Conservation (phyloP, 805 yeast genomes). For the Osmozyma mogii region DNA sequence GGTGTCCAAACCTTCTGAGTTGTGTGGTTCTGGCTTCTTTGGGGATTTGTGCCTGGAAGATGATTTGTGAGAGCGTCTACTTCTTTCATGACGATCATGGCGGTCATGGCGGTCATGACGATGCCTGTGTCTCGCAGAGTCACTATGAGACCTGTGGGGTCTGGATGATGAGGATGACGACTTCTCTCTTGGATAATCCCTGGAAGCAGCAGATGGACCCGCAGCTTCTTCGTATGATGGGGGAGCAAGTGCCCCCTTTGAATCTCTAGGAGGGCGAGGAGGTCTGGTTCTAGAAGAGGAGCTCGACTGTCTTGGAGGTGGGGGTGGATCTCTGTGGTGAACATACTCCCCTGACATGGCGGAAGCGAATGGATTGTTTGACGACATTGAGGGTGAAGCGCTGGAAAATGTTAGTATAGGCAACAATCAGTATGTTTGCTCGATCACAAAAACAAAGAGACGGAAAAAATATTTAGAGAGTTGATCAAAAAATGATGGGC, state of each 20-base stretch:
- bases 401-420: too few relatives aligned
- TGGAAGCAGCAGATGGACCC: constrained; percentile 33
- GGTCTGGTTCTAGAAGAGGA: constrained; percentile 9
- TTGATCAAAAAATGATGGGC: too few relatives aligned
- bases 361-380: constrained; percentile 49
- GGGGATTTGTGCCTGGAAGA: constrained; percentile 23
- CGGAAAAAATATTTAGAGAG: too few relatives aligned
- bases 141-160: constrained; percentile 15
- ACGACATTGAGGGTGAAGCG: too few relatives aligned
- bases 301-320: constrained; percentile 15
- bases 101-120: constrained; percentile 7
- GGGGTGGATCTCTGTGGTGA: constrained; percentile 32
- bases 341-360: constrained; percentile 31
- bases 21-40: constrained; percentile 36
- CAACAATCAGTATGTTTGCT: too few relatives aligned
- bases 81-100: constrained; percentile 8
- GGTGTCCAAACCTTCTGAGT: constrained; percentile 77
- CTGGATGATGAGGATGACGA: constrained; percentile 15
- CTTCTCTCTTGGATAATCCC: constrained; percentile 51
- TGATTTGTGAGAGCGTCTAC: constrained; percentile 9
- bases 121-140: constrained; percentile 13
- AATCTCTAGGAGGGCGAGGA: constrained; percentile 13
- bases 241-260: constrained; percentile 32
- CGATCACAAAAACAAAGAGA: too few relatives aligned
- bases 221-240: constrained; percentile 70